These are phyloP conservation scores for Albifimbria verrucaria DNA, from an alignment of 2,329 filamentous ascomycete species.

Conservation along the genomic window DNA sequence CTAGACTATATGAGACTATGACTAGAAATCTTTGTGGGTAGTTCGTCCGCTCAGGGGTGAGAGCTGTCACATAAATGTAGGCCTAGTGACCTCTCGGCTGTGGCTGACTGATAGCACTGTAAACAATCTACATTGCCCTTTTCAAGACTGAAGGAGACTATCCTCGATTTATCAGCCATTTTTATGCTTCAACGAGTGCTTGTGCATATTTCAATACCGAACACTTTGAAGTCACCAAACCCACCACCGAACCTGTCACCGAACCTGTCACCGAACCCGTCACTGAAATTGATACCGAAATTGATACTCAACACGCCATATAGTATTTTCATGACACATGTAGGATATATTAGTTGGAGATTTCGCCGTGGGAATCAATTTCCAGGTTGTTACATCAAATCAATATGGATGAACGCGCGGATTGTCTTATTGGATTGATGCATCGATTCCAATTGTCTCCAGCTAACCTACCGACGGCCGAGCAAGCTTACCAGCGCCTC, in stretches of 20 bases:
- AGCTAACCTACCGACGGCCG: not conserved
- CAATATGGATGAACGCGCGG: not conserved
- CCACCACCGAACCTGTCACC: too few species aligned
- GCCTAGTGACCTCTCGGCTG: not conserved
- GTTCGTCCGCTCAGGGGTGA: too few species aligned
- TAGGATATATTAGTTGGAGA: not conserved
- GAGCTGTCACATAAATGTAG: not conserved
- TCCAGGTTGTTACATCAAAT: not conserved
- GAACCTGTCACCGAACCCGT: not conserved
- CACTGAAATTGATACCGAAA: not conserved
- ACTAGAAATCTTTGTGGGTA: too few species aligned
- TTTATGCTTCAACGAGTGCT: not conserved
- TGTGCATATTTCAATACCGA: not conserved
- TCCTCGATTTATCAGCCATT: not conserved
- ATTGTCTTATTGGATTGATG: not conserved
- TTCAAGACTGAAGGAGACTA: not conserved
- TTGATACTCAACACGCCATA: not conserved
- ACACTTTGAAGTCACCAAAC: not conserved
- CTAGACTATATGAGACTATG: not conserved
- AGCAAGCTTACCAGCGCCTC: not conserved
- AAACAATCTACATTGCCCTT: not conserved
- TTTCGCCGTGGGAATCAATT: not conserved
- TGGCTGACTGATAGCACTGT: not conserved
- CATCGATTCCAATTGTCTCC: not conserved
- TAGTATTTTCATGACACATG: not conserved